Evolutionary conservation across 1,284 basidiomycete genomes (phyloP).

Genomic region (Leccinum glutinopallens): DNA sequence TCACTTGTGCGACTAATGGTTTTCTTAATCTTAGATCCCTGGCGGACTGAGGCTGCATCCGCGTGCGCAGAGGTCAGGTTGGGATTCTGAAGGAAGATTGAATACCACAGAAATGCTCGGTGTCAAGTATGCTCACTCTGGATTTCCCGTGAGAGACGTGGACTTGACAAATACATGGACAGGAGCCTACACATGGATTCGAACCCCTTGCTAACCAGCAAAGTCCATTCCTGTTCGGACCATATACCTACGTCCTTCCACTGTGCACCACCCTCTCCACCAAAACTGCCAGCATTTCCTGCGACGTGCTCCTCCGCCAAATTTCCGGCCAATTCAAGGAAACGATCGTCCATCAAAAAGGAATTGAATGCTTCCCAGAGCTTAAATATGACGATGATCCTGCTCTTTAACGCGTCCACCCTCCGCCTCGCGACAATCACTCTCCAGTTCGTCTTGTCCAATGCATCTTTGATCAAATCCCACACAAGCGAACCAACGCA

Average conservation of each 20-base stretch:
- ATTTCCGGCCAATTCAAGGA: conserved; percentile 80
- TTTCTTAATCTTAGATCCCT: conserved; percentile 79
- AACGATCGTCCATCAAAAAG: conserved; percentile 77
- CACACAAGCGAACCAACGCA: too few species aligned
- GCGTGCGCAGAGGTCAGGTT: conserved; percentile 68
- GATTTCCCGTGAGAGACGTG: conserved; percentile 61
- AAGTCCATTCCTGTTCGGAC: conserved; percentile 83
- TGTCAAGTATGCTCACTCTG: conserved; percentile 44
- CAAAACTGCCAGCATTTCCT: conserved; percentile 54
- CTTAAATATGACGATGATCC: conserved; percentile 57
- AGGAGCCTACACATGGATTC: conserved; percentile 77
- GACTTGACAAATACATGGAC: conserved; percentile 3
- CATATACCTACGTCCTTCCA: conserved; percentile 90
- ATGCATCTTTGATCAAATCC: too few species aligned
- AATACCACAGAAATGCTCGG: conserved; percentile 2
- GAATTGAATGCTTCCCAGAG: conserved; percentile 89
- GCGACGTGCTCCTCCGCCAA: conserved; percentile 80
- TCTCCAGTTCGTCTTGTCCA: too few species aligned
- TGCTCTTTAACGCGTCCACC: too few species aligned
- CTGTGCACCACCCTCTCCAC: conserved; percentile 52
- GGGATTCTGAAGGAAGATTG: conserved; percentile 48
- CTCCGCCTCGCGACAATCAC: too few species aligned
- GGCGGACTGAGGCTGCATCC: conserved; percentile 63
- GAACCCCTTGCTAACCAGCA: conserved; percentile 86
- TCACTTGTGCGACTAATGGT: conserved; percentile 69